Conservation (phyloP, 2,329 filamentous ascomycete genomes). For the Chaetomium globosum region DNA sequence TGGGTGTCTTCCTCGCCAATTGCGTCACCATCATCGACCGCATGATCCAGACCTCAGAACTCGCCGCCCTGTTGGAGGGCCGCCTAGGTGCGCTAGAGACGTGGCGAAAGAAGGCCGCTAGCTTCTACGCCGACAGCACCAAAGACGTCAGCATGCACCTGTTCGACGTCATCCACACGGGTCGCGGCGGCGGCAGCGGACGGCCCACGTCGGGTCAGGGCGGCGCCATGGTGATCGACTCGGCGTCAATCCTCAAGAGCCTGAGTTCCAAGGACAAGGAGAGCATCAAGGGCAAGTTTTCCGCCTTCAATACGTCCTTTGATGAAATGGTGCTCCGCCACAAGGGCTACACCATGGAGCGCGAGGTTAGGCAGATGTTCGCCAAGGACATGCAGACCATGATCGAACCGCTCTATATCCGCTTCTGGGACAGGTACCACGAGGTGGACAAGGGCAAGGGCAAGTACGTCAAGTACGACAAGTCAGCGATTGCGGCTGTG, state of each 20-base stretch:
- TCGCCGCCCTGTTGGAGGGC: conserved; percentile 69
- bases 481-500: conserved; percentile 71
- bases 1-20: conserved; percentile 91
- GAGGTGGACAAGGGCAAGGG: conserved; percentile 97
- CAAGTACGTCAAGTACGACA: conserved; percentile 98
- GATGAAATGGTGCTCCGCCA: conserved; percentile 85
- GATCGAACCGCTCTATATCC: conserved; percentile 89
- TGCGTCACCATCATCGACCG: conserved; percentile 81
- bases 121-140: conserved; percentile 82
- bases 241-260: conserved; percentile 78
- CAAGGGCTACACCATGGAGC: conserved; percentile 84
- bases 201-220: conserved; percentile 73
- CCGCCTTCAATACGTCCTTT: conserved; percentile 85
- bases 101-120: conserved; percentile 85
- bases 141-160: conserved; percentile 83
- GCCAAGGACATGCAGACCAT: conserved; percentile 84
- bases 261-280: conserved; percentile 91
- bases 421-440: conserved; percentile 97
- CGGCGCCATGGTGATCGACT: conserved; percentile 60
- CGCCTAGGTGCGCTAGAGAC: conserved; percentile 70
- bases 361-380: conserved; percentile 79
- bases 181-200: conserved; percentile 53
- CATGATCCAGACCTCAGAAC: conserved; percentile 78
- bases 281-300: conserved; percentile 93
- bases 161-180: conserved; percentile 91